A percentile compares a stretch with the other conserved stretches of the same genome.
These are phyloP conservation scores for Cladorrhinum samala DNA, from an alignment of 495 filamentous ascomycete species.

Conservation along the genomic window DNA sequence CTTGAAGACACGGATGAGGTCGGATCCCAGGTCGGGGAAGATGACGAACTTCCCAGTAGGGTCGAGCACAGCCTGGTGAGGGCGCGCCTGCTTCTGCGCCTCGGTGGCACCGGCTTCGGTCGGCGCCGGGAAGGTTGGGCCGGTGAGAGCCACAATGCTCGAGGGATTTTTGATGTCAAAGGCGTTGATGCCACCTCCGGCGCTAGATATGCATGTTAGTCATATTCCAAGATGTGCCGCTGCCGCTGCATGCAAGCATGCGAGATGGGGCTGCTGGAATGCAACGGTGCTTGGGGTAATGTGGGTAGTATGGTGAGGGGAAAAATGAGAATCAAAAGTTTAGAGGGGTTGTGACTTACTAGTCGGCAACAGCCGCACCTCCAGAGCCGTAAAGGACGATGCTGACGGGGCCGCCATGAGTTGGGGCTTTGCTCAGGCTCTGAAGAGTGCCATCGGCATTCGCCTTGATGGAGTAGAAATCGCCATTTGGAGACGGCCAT, in stretches of 20 bases:
- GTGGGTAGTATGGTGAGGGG: not conserved
- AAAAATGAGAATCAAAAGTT: constrained; percentile 31
- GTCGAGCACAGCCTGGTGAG: constrained; percentile 64
- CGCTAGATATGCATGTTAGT: constrained; percentile 16
- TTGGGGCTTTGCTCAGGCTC: constrained; percentile 25
- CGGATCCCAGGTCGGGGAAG: constrained; percentile 65
- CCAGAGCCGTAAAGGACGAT: constrained; percentile 37
- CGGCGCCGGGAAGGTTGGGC: constrained; percentile 42
- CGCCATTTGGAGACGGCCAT: constrained; percentile 30
- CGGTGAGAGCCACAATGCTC: constrained; percentile 36
- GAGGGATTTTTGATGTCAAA: constrained; percentile 22
- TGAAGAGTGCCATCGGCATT: constrained; percentile 34
- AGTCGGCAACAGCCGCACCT: constrained; percentile 42
- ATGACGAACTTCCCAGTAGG: constrained; percentile 60
- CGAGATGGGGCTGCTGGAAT: not conserved
- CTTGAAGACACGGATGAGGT: constrained; percentile 59
- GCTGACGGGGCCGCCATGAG: constrained; percentile 40
- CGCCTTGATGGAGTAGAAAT: constrained; percentile 38
- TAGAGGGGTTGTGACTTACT: constrained; percentile 40
- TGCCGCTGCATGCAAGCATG: not conserved
- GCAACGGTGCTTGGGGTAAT: not conserved
- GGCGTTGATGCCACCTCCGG: constrained; percentile 17
- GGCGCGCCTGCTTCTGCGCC: constrained; percentile 62
- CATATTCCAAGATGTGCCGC: not conserved
- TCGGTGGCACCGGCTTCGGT: constrained; percentile 40